These are phyloP conservation scores for Boletus sensibilis DNA, from an alignment of 768 basidiomycete genomes.

Conservation along the genomic window DNA sequence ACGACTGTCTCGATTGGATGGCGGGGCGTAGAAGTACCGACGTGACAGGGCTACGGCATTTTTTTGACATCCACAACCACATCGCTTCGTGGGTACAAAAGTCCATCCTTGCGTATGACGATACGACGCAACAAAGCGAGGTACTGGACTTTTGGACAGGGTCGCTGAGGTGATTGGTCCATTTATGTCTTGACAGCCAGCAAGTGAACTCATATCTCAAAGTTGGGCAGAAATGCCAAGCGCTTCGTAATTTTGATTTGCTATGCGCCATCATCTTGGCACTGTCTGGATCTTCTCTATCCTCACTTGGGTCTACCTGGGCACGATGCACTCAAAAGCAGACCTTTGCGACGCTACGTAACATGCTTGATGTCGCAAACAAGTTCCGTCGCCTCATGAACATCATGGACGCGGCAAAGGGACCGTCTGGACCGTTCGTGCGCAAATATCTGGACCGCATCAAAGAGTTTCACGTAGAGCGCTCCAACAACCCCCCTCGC, in stretches of 20 bases:
- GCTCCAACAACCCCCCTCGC: conserved; percentile 32
- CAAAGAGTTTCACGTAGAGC: conserved; percentile 53
- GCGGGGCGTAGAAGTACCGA: conserved; percentile 37
- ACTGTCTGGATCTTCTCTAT: conserved; percentile 57
- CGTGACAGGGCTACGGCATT: conserved; percentile 48
- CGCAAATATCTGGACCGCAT: conserved; percentile 62
- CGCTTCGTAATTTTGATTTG: conserved; percentile 63
- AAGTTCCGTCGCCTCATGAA: conserved; percentile 41
- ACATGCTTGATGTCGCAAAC: conserved; percentile 55
- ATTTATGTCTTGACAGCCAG: not conserved
- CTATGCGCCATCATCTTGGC: conserved; percentile 66
- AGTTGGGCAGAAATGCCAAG: conserved; percentile 54
- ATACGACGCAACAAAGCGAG: conserved; percentile 52
- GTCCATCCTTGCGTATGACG: conserved; percentile 55
- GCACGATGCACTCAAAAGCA: conserved; percentile 55
- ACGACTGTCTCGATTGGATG: conserved; percentile 71
- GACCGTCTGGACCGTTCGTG: conserved; percentile 68
- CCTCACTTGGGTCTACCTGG: conserved; percentile 62
- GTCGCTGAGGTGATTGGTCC: conserved; percentile 63
- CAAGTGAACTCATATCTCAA: not conserved
- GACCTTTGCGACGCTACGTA: conserved; percentile 49
- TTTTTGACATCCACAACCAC: conserved; percentile 60
- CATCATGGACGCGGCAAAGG: conserved; percentile 40
- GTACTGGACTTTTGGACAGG: conserved; percentile 74
- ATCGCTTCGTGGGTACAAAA: conserved; percentile 65